Conservation (phyloP, 768 basidiomycete genomes). For the Chalciporus piperatus region DNA sequence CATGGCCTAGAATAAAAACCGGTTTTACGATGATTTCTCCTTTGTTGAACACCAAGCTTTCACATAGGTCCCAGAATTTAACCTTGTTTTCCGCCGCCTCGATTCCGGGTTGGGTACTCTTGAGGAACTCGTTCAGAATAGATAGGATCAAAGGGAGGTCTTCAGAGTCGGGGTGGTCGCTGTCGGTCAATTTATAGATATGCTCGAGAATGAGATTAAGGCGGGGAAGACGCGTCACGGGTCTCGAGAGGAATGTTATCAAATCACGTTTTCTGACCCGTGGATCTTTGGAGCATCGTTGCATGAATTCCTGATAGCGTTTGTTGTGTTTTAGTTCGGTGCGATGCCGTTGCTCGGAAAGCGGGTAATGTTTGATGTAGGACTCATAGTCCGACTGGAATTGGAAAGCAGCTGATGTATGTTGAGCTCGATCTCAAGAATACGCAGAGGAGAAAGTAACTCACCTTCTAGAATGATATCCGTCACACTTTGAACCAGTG, state of each 20-base stretch:
- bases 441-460: conserved; percentile 17
- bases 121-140: conserved; percentile 69
- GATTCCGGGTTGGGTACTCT: conserved; percentile 87
- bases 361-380: conserved; percentile 86
- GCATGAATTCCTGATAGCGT: conserved; percentile 64
- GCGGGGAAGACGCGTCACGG: conserved; percentile 85
- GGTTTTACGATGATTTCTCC: conserved; percentile 77
- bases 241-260: conserved; percentile 79
- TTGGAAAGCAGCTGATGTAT: conserved; percentile 28
- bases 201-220: conserved; percentile 72
- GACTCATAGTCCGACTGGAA: conserved; percentile 71
- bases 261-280: conserved; percentile 73
- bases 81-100: conserved; percentile 89
- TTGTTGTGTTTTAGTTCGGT: conserved; percentile 69
- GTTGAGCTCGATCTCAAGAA: conserved; percentile 16
- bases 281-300: conserved; percentile 58
- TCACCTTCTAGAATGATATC: conserved; percentile 82
- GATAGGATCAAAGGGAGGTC: conserved; percentile 68
- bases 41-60: conserved; percentile 68
- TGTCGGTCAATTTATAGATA: conserved; percentile 62
- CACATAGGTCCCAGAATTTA: conserved; percentile 79
- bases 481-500: conserved; percentile 76
- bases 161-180: conserved; percentile 77
- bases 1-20: not conserved
- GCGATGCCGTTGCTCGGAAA: conserved; percentile 80